A percentile compares a stretch with the other conserved stretches of the same genome.
These are phyloP conservation scores for Apium graveolens DNA, from an alignment of 129 eudicot genomes.

Conservation along the genomic window DNA sequence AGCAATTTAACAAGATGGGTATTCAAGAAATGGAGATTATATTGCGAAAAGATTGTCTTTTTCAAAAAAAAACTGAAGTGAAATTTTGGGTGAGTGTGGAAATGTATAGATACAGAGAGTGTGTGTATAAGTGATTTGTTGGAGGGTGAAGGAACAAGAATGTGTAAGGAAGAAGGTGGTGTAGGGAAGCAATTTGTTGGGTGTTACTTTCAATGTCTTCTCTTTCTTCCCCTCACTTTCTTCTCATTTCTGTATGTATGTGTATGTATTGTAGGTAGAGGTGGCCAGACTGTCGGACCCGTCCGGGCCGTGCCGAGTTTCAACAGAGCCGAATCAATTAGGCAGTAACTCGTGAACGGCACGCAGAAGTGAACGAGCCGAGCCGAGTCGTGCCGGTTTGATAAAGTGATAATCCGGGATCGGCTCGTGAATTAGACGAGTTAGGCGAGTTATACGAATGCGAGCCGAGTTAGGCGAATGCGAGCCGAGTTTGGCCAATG, in stretches of 20 bases:
- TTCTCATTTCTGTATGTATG: not conserved
- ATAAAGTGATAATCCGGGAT: no score
- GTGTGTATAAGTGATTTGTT: constrained; percentile 24
- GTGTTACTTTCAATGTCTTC: constrained; percentile 37
- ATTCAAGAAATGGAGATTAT: not conserved
- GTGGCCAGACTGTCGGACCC: no score
- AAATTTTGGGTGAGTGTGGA: not conserved
- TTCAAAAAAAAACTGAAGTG: constrained; percentile 10
- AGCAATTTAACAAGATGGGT: not conserved
- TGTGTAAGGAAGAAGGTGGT: constrained; percentile 31
- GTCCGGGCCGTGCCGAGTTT: no score
- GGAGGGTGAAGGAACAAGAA: constrained; percentile 45
- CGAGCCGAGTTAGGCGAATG: no score
- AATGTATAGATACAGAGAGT: not conserved
- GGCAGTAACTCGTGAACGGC: no score
- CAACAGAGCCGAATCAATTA: no score
- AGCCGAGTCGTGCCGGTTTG: no score
- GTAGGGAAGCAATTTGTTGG: constrained; percentile 39
- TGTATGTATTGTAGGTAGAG: no score
- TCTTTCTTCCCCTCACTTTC: constrained; percentile 4
- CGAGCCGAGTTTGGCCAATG: no score
- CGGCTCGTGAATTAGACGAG: no score
- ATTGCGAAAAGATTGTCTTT: not conserved
- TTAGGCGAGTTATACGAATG: no score
- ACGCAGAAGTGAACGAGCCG: no score